Percentiles rank a stretch among this genome's conserved stretches.
Conservation (phyloP, 2,329 filamentous ascomycete genomes). For the Trichoderma gracile region DNA sequence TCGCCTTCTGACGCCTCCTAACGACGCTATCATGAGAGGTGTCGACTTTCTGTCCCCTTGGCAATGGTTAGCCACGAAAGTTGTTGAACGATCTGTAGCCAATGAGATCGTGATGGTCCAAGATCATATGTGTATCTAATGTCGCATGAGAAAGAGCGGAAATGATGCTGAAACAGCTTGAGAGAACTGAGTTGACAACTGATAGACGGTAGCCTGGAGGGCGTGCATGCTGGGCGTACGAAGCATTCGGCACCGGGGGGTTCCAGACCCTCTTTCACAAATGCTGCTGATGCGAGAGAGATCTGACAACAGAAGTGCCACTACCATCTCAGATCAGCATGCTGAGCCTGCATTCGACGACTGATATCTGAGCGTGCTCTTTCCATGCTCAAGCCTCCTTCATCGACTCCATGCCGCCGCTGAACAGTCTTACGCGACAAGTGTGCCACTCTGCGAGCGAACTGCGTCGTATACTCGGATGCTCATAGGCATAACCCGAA, state of each 20-base stretch:
- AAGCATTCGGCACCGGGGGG: not conserved
- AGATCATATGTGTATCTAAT: not conserved
- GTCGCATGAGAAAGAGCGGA: not conserved
- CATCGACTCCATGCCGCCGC: not conserved
- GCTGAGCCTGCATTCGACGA: not conserved
- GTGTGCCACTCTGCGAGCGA: not conserved
- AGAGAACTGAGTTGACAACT: not conserved
- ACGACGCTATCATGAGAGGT: not conserved
- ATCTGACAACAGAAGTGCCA: constrained; percentile 9
- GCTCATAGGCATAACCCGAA: not conserved
- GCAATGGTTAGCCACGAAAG: not conserved
- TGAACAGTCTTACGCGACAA: not conserved
- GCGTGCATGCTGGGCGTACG: not conserved
- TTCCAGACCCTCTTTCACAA: constrained; percentile 1
- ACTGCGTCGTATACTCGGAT: not conserved
- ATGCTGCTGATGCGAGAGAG: constrained; percentile 13
- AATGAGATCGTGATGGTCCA: not conserved
- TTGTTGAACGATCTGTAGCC: not conserved
- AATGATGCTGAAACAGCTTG: not conserved
- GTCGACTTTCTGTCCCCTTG: not conserved
- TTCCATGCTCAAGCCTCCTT: not conserved
- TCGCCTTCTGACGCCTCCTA: not conserved
- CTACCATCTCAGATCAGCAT: constrained; percentile 17
- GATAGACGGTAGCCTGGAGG: constrained; percentile 9
- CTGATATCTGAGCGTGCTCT: not conserved